Base-by-base conservation (phyloP, 345 rosid genomes). In the Sisymbrium altissimum region DNA sequence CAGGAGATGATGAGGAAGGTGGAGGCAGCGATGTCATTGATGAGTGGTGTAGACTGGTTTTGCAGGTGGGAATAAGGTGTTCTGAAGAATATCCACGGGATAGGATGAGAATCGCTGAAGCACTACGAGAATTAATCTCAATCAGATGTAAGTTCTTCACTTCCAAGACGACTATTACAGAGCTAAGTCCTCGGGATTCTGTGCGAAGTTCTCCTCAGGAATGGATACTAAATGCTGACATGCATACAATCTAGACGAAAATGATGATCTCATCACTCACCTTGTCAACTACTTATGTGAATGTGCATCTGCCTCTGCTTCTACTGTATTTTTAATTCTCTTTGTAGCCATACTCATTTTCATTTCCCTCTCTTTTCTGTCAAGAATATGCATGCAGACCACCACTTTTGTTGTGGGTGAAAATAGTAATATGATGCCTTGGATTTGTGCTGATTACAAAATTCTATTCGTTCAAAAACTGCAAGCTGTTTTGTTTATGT, bases 1-100 rank as follows among this genome's bases (percentile, higher is more conserved):
- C 50, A 0, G 71, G 72, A 48, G 27, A 30, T 50, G 45, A 23
- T 2, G 30, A 61, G 43, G 53, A 61, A 7, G 23, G 33, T 3
- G 29, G 56, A 49, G 14, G 41, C 13, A 64, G 56, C 3, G 7
- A 45, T 8, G 39, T 17, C 21, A 25, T 13, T 65, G 72, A 39
- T 49, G 78, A 78, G 59, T 59, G 73, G 12, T 32, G 52, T 69
- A 59, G 56, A 45, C 49, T 59, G 25, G 73, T 66, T 59, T 66
- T 72, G 36, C 70, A 72, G 44, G 70, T 78, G 58, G 81, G 81
- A 44, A 18, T 78, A 58, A 53, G 17, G n/a, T 78, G 81, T 61
- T 66, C 73, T 66, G 69, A 66, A 60, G 64, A 61, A n/a, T 66
- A 73, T 72, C 73, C 73, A 25, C 60, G 64, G 74, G 65, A 66